phyloP scores from a whole-genome alignment of 768 basidiomycete genomes.

The Psilocybe cyanescens region DNA sequence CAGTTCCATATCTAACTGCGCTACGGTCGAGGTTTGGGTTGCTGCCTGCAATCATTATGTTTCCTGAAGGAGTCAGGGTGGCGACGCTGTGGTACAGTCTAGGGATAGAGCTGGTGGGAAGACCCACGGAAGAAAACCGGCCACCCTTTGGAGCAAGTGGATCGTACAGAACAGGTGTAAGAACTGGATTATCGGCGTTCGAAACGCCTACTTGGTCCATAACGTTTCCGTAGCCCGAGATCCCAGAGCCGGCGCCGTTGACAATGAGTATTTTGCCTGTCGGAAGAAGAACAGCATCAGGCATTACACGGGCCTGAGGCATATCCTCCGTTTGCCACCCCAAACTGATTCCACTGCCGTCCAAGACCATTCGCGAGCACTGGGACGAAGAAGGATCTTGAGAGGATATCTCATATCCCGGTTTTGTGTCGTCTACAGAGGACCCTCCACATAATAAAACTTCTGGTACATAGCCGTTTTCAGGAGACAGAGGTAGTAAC shows the following conservation, averaged over 20 bases:
- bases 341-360: constrained; percentile 59
- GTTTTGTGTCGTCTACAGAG: constrained; percentile 57
- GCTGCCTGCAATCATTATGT: constrained; percentile 80
- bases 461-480: constrained; percentile 66
- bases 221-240: constrained; percentile 82
- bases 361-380: constrained; percentile 72
- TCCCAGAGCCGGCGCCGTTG: constrained; percentile 76
- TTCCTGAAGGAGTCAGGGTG: constrained; percentile 71
- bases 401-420: constrained; percentile 68
- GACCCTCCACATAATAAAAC: constrained; percentile 83
- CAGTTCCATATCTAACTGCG: constrained; percentile 74
- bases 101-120: constrained; percentile 71
- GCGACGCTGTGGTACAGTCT: constrained; percentile 86
- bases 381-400: constrained; percentile 75
- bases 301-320: constrained; percentile 77
- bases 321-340: constrained; percentile 82
- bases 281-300: constrained; percentile 81
- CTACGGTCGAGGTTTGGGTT: constrained; percentile 85
- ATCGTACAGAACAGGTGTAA: constrained; percentile 73
- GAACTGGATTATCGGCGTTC: constrained; percentile 76
- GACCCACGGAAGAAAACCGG: constrained; percentile 60
- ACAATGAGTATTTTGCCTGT: constrained; percentile 75
- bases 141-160: constrained; percentile 53
- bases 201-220: constrained; percentile 68
- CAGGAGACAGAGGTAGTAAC: constrained; percentile 71